A percentile compares a stretch with the other conserved stretches of the same genome.
Evolutionary conservation across 2,329 filamentous ascomycete genomes (phyloP).

Genomic region (Penicillium digitatum): DNA sequence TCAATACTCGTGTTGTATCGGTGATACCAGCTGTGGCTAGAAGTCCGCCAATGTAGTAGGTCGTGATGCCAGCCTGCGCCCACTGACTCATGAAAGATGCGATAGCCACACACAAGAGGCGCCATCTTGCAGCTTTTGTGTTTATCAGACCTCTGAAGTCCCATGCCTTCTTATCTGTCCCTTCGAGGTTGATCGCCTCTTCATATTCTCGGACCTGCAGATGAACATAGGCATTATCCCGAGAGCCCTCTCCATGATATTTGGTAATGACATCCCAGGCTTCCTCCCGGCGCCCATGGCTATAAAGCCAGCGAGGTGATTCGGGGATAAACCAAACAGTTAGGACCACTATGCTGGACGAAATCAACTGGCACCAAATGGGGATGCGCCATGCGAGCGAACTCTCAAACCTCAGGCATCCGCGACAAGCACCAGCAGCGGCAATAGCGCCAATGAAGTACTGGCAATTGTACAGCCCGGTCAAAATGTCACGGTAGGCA

Average conservation of each 20-base stretch:
- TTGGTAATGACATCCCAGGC: constrained; percentile 54
- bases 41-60: constrained; percentile 55
- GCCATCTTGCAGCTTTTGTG: constrained; percentile 41
- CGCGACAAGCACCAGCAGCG: constrained; percentile 54
- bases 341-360: constrained; percentile 47
- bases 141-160: constrained; percentile 3
- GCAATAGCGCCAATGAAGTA: constrained; percentile 53
- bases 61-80: constrained; percentile 34
- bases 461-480: constrained; percentile 55
- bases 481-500: constrained; percentile 58
- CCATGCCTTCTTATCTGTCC: constrained; percentile 56
- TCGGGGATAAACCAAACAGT: constrained; percentile 53
- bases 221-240: constrained; percentile 29
- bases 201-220: constrained; percentile 35
- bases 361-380: constrained; percentile 50
- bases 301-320: constrained; percentile 59
- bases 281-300: constrained; percentile 55
- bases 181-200: constrained; percentile 29
- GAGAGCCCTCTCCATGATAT: constrained; percentile 53
- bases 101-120: constrained; percentile 49
- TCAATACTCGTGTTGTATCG: constrained; percentile 48
- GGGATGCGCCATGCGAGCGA: constrained; percentile 58
- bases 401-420: constrained; percentile 36
- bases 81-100: constrained; percentile 54
- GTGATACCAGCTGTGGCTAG: constrained; percentile 51